A percentile compares a stretch with the other conserved stretches of the same genome.
Conservation (phyloP, 2,329 filamentous ascomycete genomes). For the Pseudogymnoascus pannorum region DNA sequence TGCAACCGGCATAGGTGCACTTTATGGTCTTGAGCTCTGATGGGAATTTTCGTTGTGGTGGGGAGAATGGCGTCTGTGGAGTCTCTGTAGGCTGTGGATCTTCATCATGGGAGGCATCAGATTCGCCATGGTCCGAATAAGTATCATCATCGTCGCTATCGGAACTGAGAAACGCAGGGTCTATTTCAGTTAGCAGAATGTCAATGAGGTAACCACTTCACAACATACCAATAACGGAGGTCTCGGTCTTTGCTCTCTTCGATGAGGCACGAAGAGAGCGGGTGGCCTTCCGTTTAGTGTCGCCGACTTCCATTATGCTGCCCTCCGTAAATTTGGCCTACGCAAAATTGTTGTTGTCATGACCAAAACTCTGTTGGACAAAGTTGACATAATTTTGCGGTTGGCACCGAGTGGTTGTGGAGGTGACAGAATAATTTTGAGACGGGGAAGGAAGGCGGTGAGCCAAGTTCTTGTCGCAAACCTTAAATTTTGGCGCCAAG, state of each 20-base stretch:
- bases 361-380: not conserved
- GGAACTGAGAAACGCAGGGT: conserved; percentile 19
- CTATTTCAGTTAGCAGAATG: conserved; percentile 1
- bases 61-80: conserved; percentile 43
- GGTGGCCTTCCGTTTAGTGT: conserved; percentile 20
- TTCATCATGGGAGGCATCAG: conserved; percentile 26
- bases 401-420: conserved; percentile 8
- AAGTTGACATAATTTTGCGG: conserved; percentile 9
- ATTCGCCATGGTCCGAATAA: conserved; percentile 29
- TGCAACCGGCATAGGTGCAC: conserved; percentile 68
- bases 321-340: conserved; percentile 1
- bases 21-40: conserved; percentile 69
- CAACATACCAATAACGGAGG: conserved; percentile 9
- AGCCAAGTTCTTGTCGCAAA: conserved; percentile 20
- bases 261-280: conserved; percentile 14
- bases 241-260: conserved; percentile 21
- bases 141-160: conserved; percentile 38
- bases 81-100: conserved; percentile 33
- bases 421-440: conserved; percentile 7
- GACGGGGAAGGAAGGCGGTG: conserved; percentile 4
- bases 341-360: not conserved
- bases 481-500: conserved; percentile 20
- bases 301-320: conserved; percentile 19
- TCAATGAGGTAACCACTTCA: not conserved
- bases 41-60: conserved; percentile 45